phyloP scores from a whole-genome alignment of 345 rosid genomes.

The Litchi chinensis region DNA sequence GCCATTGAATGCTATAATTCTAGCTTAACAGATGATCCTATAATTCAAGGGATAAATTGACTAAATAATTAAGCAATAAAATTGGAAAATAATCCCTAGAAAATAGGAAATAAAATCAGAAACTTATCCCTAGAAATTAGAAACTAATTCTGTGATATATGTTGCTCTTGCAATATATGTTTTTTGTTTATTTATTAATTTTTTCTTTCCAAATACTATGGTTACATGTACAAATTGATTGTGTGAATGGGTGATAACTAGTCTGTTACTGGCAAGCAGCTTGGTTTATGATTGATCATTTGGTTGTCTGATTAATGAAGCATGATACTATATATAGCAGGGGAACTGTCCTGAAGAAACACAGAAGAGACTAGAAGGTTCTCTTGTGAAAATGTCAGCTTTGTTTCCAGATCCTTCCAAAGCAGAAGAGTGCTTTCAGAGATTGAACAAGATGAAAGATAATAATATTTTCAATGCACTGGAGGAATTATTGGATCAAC shows the following conservation, averaged over 20 bases:
- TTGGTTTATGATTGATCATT: constrained; percentile 3
- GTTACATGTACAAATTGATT: neutral
- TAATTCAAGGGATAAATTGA: no score
- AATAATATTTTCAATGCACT: constrained; percentile 53
- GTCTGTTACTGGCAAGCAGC: neutral
- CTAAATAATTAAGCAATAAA: no score
- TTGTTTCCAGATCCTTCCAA: constrained; percentile 72
- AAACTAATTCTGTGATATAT: no score
- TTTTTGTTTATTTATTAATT: neutral
- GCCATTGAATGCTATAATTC: no score
- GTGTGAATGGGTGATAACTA: neutral
- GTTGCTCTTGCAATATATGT: neutral
- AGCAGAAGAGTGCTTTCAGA: constrained; percentile 73
- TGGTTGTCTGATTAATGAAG: constrained; percentile 10
- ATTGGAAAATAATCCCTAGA: no score
- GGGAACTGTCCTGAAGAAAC: constrained; percentile 52
- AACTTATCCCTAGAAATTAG: no score
- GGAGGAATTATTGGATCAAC: constrained; percentile 55
- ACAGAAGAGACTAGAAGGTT: constrained; percentile 43
- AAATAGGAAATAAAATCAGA: no score
- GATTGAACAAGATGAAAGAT: constrained; percentile 67
- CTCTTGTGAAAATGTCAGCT: constrained; percentile 68
- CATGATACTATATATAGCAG: constrained; percentile 43
- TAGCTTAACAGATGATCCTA: no score
- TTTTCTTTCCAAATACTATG: neutral